phyloP scores from a whole-genome alignment of 139 green algal genomes.

The Pedinophyceae sp. region DNA sequence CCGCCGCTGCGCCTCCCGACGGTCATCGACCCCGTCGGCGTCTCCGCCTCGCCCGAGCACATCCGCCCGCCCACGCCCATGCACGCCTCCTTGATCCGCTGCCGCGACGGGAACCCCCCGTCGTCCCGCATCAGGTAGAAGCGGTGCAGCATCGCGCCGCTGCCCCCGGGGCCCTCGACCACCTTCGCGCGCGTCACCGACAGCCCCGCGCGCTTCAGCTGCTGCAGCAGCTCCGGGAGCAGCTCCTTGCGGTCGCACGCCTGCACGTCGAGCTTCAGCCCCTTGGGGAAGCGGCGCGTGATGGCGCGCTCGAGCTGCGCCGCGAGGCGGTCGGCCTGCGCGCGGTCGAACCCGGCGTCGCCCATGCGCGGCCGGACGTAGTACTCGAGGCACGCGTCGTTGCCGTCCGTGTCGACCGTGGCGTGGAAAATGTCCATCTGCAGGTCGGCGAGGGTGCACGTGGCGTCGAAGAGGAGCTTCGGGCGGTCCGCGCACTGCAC shows the following conservation, averaged over 20 bases:
- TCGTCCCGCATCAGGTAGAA: background rate
- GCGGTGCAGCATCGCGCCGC: background rate
- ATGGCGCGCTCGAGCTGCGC: conserved; percentile 58
- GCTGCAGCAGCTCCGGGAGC: conserved; percentile 1
- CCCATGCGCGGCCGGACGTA: conserved; percentile 7
- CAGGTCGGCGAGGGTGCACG: conserved; percentile 81
- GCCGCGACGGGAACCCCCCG: background rate
- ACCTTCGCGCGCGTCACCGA: conserved; percentile 37
- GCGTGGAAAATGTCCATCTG: conserved; percentile 86
- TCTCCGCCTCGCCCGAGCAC: too few species aligned
- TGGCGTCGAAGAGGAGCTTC: conserved; percentile 78
- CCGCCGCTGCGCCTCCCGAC: too few species aligned
- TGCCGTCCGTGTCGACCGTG: conserved; percentile 58
- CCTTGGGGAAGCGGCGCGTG: conserved; percentile 50
- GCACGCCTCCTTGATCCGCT: too few species aligned
- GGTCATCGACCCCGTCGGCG: too few species aligned
- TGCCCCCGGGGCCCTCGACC: background rate
- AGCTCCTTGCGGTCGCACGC: conserved; percentile 1
- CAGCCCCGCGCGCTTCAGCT: conserved; percentile 8
- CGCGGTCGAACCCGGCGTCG: conserved; percentile 1
- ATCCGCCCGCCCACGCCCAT: too few species aligned
- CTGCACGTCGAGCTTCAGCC: conserved; percentile 56
- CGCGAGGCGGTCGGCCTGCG: background rate
- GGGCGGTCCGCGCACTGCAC: conserved; percentile 73
- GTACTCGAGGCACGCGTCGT: conserved; percentile 17